These are phyloP conservation scores for Heterobasidion occidentale DNA, from an alignment of 1,284 basidiomycete genomes.

Conservation along the genomic window DNA sequence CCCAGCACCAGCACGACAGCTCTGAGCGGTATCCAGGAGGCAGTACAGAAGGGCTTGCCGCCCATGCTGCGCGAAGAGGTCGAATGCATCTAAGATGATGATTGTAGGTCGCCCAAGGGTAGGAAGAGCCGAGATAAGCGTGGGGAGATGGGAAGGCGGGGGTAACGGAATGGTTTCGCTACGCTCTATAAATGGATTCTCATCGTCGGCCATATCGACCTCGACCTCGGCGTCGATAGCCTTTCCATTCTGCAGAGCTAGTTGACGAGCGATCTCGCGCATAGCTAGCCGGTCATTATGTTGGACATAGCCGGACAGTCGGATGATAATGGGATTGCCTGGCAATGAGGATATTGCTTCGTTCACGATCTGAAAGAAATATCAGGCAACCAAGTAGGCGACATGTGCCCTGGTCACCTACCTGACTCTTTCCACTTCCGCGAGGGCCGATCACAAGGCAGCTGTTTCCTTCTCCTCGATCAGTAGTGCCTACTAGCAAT, in stretches of 20 bases:
- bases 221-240: constrained; percentile 38
- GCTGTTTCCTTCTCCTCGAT: constrained; percentile 84
- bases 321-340: constrained; percentile 61
- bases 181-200: constrained; percentile 26
- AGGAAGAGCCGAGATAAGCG: constrained; percentile 72
- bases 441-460: constrained; percentile 78
- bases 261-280: constrained; percentile 84
- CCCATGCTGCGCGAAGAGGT: constrained; percentile 84
- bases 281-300: constrained; percentile 84
- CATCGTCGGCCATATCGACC: constrained; percentile 30
- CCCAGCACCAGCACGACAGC: constrained; percentile 45
- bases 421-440: constrained; percentile 79
- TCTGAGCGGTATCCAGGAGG: constrained; percentile 76
- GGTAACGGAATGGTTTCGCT: constrained; percentile 33
- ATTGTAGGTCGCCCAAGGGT: constrained; percentile 74
- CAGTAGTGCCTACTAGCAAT: constrained; percentile 65
- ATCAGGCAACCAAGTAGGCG: not conserved
- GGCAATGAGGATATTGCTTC: constrained; percentile 38
- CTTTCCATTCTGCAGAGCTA: constrained; percentile 60
- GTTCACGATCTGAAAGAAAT: constrained; percentile 44
- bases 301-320: constrained; percentile 81
- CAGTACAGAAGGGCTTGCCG: constrained; percentile 87
- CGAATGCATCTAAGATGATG: constrained; percentile 84
- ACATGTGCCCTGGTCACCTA: constrained; percentile 27
- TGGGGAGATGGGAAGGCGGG: constrained; percentile 72